A percentile compares a stretch with the other conserved stretches of the same genome.
These are phyloP conservation scores for Trichoderma lentiforme DNA, from an alignment of 2,329 filamentous ascomycete species.

Conservation along the genomic window DNA sequence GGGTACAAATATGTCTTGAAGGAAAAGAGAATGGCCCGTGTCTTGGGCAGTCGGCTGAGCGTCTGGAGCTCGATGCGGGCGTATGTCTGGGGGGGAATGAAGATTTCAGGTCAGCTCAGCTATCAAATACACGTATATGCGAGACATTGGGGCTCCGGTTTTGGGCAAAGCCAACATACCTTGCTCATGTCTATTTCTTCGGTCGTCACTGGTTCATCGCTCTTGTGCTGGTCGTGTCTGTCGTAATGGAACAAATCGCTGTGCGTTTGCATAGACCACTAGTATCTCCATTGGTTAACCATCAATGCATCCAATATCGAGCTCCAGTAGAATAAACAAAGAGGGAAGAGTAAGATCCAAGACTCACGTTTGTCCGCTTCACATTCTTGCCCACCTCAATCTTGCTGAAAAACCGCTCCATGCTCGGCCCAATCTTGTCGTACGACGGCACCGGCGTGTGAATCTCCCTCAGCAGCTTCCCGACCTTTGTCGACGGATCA, in stretches of 20 bases:
- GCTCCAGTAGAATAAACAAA: not conserved
- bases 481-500: conserved; percentile 49
- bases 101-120: not conserved
- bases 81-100: conserved; percentile 1
- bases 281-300: not conserved
- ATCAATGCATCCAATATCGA: not conserved
- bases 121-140: not conserved
- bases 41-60: conserved; percentile 46
- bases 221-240: conserved; percentile 29
- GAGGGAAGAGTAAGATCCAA: no score
- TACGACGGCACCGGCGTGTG: conserved; percentile 53
- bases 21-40: conserved; percentile 48
- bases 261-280: conserved; percentile 51
- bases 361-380: conserved; percentile 48
- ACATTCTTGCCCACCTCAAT: conserved; percentile 47
- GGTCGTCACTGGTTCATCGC: conserved; percentile 19
- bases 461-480: conserved; percentile 46
- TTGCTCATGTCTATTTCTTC: conserved; percentile 14
- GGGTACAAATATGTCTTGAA: conserved; percentile 56
- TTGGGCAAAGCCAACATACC: not conserved
- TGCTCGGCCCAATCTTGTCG: conserved; percentile 51
- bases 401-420: conserved; percentile 52
- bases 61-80: conserved; percentile 52
- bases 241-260: conserved; percentile 39
- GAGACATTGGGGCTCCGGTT: not conserved